These are phyloP conservation scores for Racocetra persica DNA, from an alignment of 371 early-diverging fungal species.

Conservation along the genomic window DNA sequence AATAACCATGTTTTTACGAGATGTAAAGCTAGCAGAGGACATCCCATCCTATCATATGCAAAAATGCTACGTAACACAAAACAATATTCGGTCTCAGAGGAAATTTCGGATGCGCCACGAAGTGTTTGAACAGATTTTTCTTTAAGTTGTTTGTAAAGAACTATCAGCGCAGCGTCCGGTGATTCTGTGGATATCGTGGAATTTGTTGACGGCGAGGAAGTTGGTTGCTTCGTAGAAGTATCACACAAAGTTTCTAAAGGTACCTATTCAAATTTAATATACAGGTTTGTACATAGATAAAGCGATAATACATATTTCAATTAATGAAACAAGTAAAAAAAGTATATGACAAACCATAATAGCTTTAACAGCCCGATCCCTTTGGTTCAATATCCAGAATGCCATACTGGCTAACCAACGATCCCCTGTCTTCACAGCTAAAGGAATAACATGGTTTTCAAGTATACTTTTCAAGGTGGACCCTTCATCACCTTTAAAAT, in stretches of 20 bases:
- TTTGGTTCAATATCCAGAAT: conserved; percentile 67
- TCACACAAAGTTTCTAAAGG: conserved; percentile 30
- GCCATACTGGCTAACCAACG: conserved; percentile 76
- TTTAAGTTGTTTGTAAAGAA: conserved; percentile 73
- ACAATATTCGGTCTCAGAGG: conserved; percentile 52
- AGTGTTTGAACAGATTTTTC: conserved; percentile 51
- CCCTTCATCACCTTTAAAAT: conserved; percentile 64
- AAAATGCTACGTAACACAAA: conserved; percentile 61
- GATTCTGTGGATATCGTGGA: conserved; percentile 4
- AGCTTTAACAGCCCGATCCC: conserved; percentile 69
- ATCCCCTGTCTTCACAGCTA: conserved; percentile 60
- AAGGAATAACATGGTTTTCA: conserved; percentile 51
- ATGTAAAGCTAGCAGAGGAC: conserved; percentile 71
- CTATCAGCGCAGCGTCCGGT: conserved; percentile 75
- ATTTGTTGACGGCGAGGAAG: not conserved
- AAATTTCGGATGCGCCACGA: conserved; percentile 33
- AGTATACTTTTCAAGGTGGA: conserved; percentile 66
- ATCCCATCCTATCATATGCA: conserved; percentile 75
- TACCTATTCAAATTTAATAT: not conserved
- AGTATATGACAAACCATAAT: conserved; percentile 57
- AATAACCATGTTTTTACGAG: conserved; percentile 52
- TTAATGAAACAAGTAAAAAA: not conserved
- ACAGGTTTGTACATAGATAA: too few species aligned
- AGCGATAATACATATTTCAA: not conserved
- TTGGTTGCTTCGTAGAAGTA: not conserved